Evolutionary conservation across 2,329 filamentous ascomycete genomes (phyloP).

Genomic region (Neodidymelliopsis sp.): DNA sequence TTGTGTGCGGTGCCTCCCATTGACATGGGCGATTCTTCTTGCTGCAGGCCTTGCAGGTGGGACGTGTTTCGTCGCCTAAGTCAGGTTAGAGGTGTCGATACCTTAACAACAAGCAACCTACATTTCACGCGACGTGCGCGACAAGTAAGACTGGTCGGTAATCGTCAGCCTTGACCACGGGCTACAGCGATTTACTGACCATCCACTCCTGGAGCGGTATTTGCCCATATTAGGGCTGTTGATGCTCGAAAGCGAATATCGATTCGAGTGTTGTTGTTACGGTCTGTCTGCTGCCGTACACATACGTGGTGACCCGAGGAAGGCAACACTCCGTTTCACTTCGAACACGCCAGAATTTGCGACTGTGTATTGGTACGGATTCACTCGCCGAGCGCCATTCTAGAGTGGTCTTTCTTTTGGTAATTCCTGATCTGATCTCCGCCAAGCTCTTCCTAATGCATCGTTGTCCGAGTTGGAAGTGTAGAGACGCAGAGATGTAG

Average conservation of each 20-base stretch:
- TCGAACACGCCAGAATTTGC: slow-evolving; percentile 2
- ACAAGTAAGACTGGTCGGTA: slow-evolving; percentile 35
- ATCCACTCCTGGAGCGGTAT: slow-evolving; percentile 42
- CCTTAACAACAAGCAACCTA: slow-evolving; percentile 11
- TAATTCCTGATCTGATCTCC: not conserved
- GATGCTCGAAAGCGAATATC: slow-evolving; percentile 8
- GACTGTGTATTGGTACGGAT: not conserved
- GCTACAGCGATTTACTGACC: slow-evolving; percentile 29
- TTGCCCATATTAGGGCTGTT: slow-evolving; percentile 31
- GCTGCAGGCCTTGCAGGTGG: slow-evolving; percentile 40
- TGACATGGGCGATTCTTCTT: slow-evolving; percentile 43
- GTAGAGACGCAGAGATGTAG: not conserved
- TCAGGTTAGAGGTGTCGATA: not conserved
- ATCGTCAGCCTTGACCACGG: slow-evolving; percentile 3
- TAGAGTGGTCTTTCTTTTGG: not conserved
- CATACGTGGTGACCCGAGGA: not conserved
- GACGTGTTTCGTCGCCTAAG: slow-evolving; percentile 39
- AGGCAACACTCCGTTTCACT: not conserved
- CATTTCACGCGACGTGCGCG: slow-evolving; percentile 44
- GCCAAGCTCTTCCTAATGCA: not conserved
- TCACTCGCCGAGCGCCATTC: slow-evolving; percentile 12
- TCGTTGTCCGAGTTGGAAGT: not conserved
- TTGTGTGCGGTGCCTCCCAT: slow-evolving; percentile 39
- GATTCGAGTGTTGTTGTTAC: slow-evolving; percentile 14
- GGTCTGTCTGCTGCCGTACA: not conserved